Evolutionary conservation across 495 filamentous ascomycete species (phyloP), one percentile per base, ranked within the genome.

Genomic region (Lasiosphaeris hirsuta): DNA sequence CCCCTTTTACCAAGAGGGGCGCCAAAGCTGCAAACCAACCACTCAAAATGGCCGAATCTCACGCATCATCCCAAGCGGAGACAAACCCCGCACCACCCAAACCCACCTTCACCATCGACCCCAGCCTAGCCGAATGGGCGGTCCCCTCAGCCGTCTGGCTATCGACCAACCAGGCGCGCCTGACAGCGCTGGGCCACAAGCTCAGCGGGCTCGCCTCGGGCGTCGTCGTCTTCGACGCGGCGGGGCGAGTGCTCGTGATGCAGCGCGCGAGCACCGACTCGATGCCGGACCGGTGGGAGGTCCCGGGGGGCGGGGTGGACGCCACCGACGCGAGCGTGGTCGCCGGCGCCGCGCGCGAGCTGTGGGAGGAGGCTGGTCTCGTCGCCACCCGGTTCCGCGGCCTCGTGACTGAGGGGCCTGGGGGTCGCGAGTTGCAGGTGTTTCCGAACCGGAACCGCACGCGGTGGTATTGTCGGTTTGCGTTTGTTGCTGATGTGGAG

Each of bases 321-420:
- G 55, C 66, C 30, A 58, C 66, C 14, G 76, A 79, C 58, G 36
- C 54, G n/a, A 75, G 63, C 11, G 64, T 78, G 23, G 57, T 79
- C 10, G 64, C 76, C 61, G 70, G 58, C 11, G 66, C 68, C 0
- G 70, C 62, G 36, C 57, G 76, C 33, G 76, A 79, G 62, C 58
- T 79, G 13, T 64, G 60, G 49, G 76, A 79, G 63, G 76, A 79
- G 58, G 63, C 74, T 0, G 74, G 69, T 3, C 63, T 79, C 9
- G 44, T 47, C 2, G 66, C 59, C 11, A 51, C 10, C 6, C 51
- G 58, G n/a, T 51, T 79, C 41, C 56, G 61, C 30, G 57, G 57
- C 35, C 46, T 65, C 34, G 65, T 75, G 18, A 23, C 18, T 10
- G 43, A 45, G 43, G 43, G 19, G 46, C 10, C 36, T 5, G 52